Evolutionary conservation across 345 rosid genomes (phyloP), one percentile per base, ranked within the genome.

Genomic region (Brassica rapa): DNA sequence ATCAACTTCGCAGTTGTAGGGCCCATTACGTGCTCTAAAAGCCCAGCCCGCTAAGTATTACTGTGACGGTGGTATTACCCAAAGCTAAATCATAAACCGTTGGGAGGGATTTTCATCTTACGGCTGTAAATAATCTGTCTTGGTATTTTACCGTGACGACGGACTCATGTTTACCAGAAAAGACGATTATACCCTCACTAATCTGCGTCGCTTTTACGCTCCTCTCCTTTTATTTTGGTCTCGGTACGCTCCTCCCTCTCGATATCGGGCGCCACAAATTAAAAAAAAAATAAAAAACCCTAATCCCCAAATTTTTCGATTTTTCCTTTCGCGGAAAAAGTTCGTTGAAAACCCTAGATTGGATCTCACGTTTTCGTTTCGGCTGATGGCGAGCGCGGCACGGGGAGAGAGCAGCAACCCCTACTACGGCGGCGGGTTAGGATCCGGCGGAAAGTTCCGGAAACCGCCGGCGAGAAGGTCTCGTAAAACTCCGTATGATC

Each of bases 401-500:
- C 85, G 86, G 7, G 89, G 84, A 66, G 87, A 83, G 66, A 72
- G 81, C 23, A 79, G 78, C 55, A 81, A 76, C n/a, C 79, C 85
- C 0, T 82, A 85, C 0, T 82, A 85, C 75, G 87, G 80, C 39
- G 83, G 75, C 21, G 88, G 78, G 6, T 69, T 59, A 39, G 91
- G 91, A 25, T 74, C 81, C 3, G 91, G 93, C 2, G 98, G 98
- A 1, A 94, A 92, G 86, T 83, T 89, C 29, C 88, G 86, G 53
- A 92, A 88, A 83, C 83, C 83, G 35, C 88, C 92, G n/a, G 79
- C 80, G 43, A 84, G 91, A 15, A 82, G 84, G 86, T 65, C 75
- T 5, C 86, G 81, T 30, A 43, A 82, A 55, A 91, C 93, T 71
- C 99, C 99, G 1, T 95, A 95, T 37, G 94, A 85, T 81, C 91